Evolutionary conservation across 1,284 basidiomycete genomes (phyloP), one percentile per base, ranked within the genome.

Genomic region (Agroathelia rolfsii): DNA sequence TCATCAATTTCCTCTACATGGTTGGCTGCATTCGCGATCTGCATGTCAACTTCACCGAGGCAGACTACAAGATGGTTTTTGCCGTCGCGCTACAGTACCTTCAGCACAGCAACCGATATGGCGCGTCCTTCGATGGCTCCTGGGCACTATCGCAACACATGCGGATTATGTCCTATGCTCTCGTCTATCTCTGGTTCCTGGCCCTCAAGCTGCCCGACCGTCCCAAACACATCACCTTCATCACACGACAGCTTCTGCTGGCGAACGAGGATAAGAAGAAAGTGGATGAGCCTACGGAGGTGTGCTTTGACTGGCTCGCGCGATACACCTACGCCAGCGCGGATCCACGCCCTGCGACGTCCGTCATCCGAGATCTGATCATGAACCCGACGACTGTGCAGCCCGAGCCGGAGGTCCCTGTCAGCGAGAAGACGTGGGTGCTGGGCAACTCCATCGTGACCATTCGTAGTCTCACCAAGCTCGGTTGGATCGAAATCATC

Each of bases 251-350:
- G 43, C 69, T 99, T 3, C 64, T 94, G 9, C 68, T 93, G 26
- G 92, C 90, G 8, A 93, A 94, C 55, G 84, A 88, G 40, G 79
- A 75, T 14, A 74, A 76, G 32, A 60, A 64, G 3, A 64, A 74
- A 24, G 64, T 95, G 2, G 92, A 97, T 50, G 89, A 89, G 44
- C 81, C 86, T 28, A 90, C 90, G 0, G 89, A 97, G 54, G 93
- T 97, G 14, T 95, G 90, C 53, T 94, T 98, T 50, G 95, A 99
- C 56, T 98, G 94, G 86, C 69, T 99, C 5, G 86, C 90, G 12
- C 72, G 95, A 11, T 96, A 95, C 53, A 85, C 94, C 0, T 96
- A 94, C 50, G 88, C 84, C 14, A 93, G 86, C 45, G 90, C 90
- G 9, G 90, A 96, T 49, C 88, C 94, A 0, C 77, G 87, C 31